Conservation (phyloP, 2,329 filamentous ascomycete species). For the Neofusicoccum laricinum region DNA sequence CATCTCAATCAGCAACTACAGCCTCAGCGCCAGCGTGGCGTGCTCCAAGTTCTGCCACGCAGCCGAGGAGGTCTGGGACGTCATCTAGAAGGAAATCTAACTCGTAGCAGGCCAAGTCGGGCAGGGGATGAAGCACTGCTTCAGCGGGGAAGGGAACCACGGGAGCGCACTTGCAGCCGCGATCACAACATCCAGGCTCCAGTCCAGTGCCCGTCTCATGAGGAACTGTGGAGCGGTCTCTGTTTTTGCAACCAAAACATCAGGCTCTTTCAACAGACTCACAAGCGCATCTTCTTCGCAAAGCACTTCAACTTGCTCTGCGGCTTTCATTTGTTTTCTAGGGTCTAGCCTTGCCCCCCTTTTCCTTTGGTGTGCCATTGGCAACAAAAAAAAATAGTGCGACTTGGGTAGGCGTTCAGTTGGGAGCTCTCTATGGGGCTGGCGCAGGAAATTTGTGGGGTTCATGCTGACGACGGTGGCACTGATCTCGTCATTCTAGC, state of each 20-base stretch:
- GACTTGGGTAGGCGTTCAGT: background rate
- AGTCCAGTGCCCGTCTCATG: conserved; percentile 45
- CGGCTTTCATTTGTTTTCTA: conserved; percentile 39
- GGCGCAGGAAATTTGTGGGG: background rate
- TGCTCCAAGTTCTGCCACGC: conserved; percentile 99
- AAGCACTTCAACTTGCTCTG: conserved; percentile 65
- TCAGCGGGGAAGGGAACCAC: conserved; percentile 10
- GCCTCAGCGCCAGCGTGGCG: conserved; percentile 92
- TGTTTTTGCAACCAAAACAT: conserved; percentile 86
- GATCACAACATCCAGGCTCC: conserved; percentile 72
- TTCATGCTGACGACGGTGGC: background rate
- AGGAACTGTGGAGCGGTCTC: conserved; percentile 66
- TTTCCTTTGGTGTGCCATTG: background rate
- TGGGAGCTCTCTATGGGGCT: background rate
- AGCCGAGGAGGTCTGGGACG: conserved; percentile 92
- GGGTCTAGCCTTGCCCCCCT: background rate
- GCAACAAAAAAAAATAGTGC: background rate
- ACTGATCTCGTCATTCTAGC: background rate
- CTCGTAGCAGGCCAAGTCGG: background rate
- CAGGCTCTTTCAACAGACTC: conserved; percentile 73
- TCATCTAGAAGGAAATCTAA: conserved; percentile 62
- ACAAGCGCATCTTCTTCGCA: conserved; percentile 58
- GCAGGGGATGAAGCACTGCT: conserved; percentile 13
- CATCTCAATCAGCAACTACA: conserved; percentile 98
- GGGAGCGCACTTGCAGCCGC: conserved; percentile 41